Conservation (phyloP, 1,139 yeast species). For the Lodderomyces oxycetoniae region DNA sequence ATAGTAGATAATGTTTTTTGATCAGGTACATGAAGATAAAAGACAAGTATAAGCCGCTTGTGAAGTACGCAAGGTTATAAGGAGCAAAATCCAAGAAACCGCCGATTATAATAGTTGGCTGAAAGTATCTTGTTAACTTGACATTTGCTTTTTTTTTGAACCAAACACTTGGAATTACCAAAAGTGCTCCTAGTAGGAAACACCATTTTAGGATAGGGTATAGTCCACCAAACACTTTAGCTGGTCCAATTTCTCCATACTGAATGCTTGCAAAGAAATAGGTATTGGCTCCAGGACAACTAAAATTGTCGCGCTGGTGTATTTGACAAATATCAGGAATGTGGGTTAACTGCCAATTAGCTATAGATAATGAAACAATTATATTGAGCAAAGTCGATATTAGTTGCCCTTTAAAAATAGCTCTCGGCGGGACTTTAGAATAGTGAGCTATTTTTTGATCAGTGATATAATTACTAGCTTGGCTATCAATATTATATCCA, state of each 20-base stretch:
- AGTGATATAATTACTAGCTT: slow-evolving; percentile 33
- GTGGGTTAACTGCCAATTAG: slow-evolving; percentile 26
- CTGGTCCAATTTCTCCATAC: slow-evolving; percentile 37
- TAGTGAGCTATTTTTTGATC: slow-evolving; percentile 37
- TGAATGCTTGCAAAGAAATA: slow-evolving; percentile 30
- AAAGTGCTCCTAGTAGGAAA: slow-evolving; percentile 27
- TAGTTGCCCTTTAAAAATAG: slow-evolving; percentile 32
- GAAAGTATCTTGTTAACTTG: slow-evolving; percentile 30
- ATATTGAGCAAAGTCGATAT: slow-evolving; percentile 25
- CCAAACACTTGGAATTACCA: slow-evolving; percentile 26
- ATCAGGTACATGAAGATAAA: slow-evolving; percentile 50
- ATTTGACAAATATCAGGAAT: slow-evolving; percentile 26
- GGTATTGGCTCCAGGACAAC: slow-evolving; percentile 32
- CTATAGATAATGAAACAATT: slow-evolving; percentile 23
- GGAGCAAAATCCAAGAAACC: slow-evolving; percentile 50
- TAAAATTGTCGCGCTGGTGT: slow-evolving; percentile 24
- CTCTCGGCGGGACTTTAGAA: slow-evolving; percentile 30
- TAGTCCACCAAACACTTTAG: slow-evolving; percentile 28
- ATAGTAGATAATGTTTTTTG: slow-evolving; percentile 42
- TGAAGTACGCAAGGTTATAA: slow-evolving; percentile 49
- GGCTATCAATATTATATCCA: slow-evolving; percentile 36
- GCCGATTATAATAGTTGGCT: slow-evolving; percentile 46
- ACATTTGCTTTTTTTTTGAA: slow-evolving; percentile 30
- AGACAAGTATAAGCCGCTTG: slow-evolving; percentile 47
- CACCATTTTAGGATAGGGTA: slow-evolving; percentile 34